Evolutionary conservation across 2,329 filamentous ascomycete species (phyloP).

Genomic region (Whalleya microplaca): DNA sequence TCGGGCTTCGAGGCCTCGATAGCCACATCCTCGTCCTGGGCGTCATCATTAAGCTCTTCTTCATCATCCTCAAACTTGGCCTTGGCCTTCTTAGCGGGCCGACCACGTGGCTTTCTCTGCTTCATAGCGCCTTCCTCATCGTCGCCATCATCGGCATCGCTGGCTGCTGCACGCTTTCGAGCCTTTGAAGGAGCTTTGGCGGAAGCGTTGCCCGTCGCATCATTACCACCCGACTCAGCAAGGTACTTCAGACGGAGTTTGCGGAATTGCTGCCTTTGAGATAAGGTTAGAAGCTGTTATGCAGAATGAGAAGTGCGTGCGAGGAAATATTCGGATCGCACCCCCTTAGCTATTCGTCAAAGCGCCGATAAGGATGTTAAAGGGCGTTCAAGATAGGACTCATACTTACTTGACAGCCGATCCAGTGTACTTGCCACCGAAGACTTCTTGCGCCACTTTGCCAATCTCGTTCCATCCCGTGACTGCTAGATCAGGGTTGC

Average conservation of each 20-base stretch:
- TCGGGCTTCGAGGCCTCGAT: no score
- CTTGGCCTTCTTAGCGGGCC: background rate
- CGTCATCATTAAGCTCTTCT: background rate
- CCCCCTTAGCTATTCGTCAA: no score
- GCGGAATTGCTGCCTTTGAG: constrained; percentile 13
- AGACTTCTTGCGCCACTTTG: background rate
- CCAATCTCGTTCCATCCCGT: constrained; percentile 11
- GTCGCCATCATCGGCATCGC: background rate
- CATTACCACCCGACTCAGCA: background rate
- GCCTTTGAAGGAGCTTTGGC: background rate
- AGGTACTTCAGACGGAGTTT: constrained; percentile 3
- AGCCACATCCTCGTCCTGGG: background rate
- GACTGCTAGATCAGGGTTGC: constrained; percentile 2
- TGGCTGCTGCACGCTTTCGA: constrained; percentile 5
- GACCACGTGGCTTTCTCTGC: constrained; percentile 7
- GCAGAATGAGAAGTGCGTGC: background rate
- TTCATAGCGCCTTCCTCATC: background rate
- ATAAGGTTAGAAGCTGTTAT: background rate
- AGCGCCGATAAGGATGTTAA: background rate
- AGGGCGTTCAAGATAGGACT: background rate
- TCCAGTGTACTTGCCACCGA: background rate
- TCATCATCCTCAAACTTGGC: background rate
- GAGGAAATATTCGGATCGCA: background rate
- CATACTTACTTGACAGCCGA: constrained; percentile 12
- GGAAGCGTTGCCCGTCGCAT: background rate